phyloP scores from a whole-genome alignment of 169 alveolate genomes.

The Besnoitia besnoiti region DNA sequence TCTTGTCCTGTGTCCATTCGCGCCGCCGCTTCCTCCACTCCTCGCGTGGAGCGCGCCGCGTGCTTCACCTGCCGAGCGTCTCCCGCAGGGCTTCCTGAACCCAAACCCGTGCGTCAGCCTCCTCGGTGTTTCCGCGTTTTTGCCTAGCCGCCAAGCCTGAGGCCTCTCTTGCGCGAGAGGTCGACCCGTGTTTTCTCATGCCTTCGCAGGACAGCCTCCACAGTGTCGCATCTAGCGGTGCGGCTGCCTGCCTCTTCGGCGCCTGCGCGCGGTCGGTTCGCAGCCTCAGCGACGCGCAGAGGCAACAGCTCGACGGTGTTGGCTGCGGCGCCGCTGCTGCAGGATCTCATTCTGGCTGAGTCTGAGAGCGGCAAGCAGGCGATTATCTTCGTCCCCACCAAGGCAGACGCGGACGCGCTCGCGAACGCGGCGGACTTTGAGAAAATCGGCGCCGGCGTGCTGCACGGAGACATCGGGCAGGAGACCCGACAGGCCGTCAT shows the following conservation, averaged over 20 bases:
- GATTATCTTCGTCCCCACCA: slow-evolving; percentile 62
- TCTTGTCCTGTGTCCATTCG: too few species aligned
- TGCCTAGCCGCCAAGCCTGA: too few species aligned
- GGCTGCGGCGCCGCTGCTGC: slow-evolving; percentile 37
- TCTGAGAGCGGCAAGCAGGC: slow-evolving; percentile 53
- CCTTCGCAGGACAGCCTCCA: slow-evolving; percentile 7
- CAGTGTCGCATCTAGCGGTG: slow-evolving; percentile 33
- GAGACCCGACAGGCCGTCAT: slow-evolving; percentile 58
- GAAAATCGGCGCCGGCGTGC: slow-evolving; percentile 46
- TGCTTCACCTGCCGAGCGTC: too few species aligned
- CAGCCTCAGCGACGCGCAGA: not conserved
- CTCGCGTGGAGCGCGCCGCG: too few species aligned
- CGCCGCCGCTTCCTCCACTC: too few species aligned
- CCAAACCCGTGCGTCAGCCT: too few species aligned
- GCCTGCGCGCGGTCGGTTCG: not conserved
- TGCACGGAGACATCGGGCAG: slow-evolving; percentile 69
- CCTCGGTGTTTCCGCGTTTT: too few species aligned
- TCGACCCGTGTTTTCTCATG: too few species aligned
- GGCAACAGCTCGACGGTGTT: slow-evolving; percentile 20
- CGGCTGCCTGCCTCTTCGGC: not conserved
- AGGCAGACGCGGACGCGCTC: slow-evolving; percentile 67
- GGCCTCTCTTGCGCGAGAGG: not conserved
- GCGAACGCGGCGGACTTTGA: slow-evolving; percentile 46
- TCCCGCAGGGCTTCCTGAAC: too few species aligned
- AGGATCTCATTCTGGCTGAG: slow-evolving; percentile 52